Evolutionary conservation across 331 rosid genomes (phyloP).

Genomic region (Ulmus americana): DNA sequence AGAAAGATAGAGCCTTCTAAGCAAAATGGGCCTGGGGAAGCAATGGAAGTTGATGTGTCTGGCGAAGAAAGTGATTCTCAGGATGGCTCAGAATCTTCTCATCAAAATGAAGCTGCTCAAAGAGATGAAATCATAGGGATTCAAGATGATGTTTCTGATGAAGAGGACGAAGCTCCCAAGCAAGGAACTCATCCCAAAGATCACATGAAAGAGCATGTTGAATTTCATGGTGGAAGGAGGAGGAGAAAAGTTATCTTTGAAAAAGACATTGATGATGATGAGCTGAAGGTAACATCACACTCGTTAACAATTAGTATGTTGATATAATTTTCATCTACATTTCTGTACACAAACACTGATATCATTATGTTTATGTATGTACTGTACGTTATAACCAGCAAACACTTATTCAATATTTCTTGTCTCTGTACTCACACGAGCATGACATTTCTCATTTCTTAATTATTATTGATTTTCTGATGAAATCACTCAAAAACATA

Average conservation of each 20-base stretch:
- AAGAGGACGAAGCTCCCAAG: constrained; percentile 27
- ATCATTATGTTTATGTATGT: neutral
- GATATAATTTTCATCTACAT: too few relatives aligned
- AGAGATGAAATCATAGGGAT: constrained; percentile 14
- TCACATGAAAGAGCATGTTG: constrained; percentile 56
- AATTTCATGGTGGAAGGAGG: constrained; percentile 62
- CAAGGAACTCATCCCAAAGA: constrained; percentile 23
- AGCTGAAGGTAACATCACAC: constrained; percentile 39
- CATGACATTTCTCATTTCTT: neutral
- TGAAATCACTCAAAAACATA: too few relatives aligned
- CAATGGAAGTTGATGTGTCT: constrained; percentile 25
- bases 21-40: constrained; percentile 26
- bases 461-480: too few relatives aligned
- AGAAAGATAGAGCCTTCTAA: constrained; percentile 27
- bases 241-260: constrained; percentile 69
- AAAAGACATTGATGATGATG: constrained; percentile 40
- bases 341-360: too few relatives aligned
- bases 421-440: neutral
- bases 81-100: constrained; percentile 42
- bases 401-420: neutral
- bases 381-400: neutral
- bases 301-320: neutral
- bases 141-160: constrained; percentile 30
- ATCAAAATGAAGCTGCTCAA: constrained; percentile 33
- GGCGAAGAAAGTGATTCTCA: constrained; percentile 32